Conservation (phyloP, 805 yeast genomes). For the Candida railenensis region DNA sequence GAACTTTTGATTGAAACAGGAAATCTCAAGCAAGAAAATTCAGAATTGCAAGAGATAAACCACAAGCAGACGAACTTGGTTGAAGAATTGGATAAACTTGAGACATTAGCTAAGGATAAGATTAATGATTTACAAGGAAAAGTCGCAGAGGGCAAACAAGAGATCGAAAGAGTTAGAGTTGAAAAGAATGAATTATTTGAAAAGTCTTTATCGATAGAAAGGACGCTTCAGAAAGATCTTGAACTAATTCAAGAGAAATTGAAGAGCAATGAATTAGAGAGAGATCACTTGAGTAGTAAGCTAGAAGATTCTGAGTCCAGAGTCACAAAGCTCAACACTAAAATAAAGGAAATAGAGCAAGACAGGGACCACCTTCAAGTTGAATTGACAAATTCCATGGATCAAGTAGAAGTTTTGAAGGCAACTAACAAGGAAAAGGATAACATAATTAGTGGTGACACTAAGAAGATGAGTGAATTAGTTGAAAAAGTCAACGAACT, state of each 20-base stretch:
- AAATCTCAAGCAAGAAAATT: constrained; percentile 7
- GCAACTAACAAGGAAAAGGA: constrained; percentile 24
- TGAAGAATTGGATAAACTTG: constrained; percentile 22
- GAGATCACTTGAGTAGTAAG: constrained; percentile 9
- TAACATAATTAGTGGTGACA: constrained; percentile 29
- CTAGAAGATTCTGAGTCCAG: constrained; percentile 8
- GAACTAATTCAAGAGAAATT: constrained; percentile 5
- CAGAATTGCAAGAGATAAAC: constrained; percentile 17
- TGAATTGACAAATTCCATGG: constrained; percentile 7
- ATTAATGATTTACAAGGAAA: constrained; percentile 16
- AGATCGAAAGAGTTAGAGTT: constrained; percentile 10
- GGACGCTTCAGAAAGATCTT: constrained; percentile 3
- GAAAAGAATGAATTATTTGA: constrained; percentile 11
- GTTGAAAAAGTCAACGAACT: constrained; percentile 20
- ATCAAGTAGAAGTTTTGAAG: constrained; percentile 7
- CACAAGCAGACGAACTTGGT: constrained; percentile 20
- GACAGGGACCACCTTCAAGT: constrained; percentile 22
- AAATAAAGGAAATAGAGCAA: constrained; percentile 24
- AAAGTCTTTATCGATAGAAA: not conserved
- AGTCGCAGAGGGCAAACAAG: constrained; percentile 6
- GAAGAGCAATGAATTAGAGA: constrained; percentile 6
- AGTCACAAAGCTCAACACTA: constrained; percentile 17
- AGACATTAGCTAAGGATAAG: constrained; percentile 20
- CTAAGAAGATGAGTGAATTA: constrained; percentile 27
- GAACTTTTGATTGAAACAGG: constrained; percentile 8